Percentiles rank a stretch among this genome's conserved stretches.
These are phyloP conservation scores for Fusarium goolgardi DNA, from an alignment of 2,329 filamentous ascomycete genomes.

Conservation along the genomic window DNA sequence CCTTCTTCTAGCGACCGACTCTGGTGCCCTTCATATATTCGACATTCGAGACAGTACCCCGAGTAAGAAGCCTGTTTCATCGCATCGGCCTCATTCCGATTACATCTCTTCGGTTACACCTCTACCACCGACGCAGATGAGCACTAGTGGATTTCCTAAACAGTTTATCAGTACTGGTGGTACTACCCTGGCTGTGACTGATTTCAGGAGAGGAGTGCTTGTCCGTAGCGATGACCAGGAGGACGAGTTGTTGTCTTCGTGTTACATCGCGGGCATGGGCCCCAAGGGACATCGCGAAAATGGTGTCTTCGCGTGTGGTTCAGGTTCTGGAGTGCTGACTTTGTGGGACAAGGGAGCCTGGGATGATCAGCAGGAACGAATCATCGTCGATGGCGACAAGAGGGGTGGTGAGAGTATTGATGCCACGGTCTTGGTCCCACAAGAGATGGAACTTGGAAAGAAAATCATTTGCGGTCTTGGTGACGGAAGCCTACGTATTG, in stretches of 20 bases:
- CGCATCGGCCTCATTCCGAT: slow-evolving; percentile 88
- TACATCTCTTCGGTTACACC: slow-evolving; percentile 91
- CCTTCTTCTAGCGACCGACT: slow-evolving; percentile 90
- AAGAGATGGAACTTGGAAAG: slow-evolving; percentile 75
- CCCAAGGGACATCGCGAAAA: slow-evolving; percentile 73
- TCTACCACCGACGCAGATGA: slow-evolving; percentile 81
- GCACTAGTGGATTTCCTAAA: slow-evolving; percentile 89
- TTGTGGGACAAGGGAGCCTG: slow-evolving; percentile 94
- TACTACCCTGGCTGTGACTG: slow-evolving; percentile 89
- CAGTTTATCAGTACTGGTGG: slow-evolving; percentile 96
- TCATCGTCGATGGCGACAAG: slow-evolving; percentile 74
- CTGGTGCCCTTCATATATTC: slow-evolving; percentile 86
- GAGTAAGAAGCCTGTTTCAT: slow-evolving; percentile 75
- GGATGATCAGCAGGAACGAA: slow-evolving; percentile 94
- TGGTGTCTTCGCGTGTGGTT: slow-evolving; percentile 81
- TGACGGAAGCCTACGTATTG: slow-evolving; percentile 81
- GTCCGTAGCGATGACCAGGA: slow-evolving; percentile 94
- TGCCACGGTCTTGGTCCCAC: slow-evolving; percentile 77
- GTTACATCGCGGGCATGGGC: slow-evolving; percentile 80
- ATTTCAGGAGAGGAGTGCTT: slow-evolving; percentile 86
- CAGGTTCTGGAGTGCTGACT: slow-evolving; percentile 82
- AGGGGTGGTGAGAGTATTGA: slow-evolving; percentile 80
- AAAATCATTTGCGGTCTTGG: slow-evolving; percentile 84
- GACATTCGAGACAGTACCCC: slow-evolving; percentile 77
- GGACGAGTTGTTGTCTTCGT: slow-evolving; percentile 86